Base-by-base conservation (phyloP, 2,329 filamentous ascomycete species). In the Fusarium pseudonygamai region DNA sequence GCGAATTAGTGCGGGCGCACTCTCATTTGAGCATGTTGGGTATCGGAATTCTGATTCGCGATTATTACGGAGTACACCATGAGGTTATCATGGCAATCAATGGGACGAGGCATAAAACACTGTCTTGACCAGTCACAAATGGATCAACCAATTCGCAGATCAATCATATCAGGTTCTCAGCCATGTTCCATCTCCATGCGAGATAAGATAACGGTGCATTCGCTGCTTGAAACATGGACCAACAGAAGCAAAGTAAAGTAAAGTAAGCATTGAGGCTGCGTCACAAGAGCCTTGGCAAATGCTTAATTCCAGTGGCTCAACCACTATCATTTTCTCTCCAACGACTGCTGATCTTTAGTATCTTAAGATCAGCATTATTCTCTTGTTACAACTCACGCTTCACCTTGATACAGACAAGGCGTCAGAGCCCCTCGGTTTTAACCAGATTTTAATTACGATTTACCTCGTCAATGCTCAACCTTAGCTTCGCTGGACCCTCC, bases 381-480 rank as follows among this genome's bases (percentile, higher is more conserved):
- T 22, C 13, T n/a, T 69, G 67, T n/a, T 43, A 69, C 65, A 64
- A 8, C 18, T 59, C 5, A 16, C 50, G 67, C 67, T 58, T 69
- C 65, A 64, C 20, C 13, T 40, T 63, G 42, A 69, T 32, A 63
- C 53, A 13, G 14, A 15, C 30, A 18, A 26, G 49, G 36, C 43
- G 40, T 55, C 56, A 69, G 14, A 15, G 16, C 60, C 50, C 45
- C 42, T 45, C 46, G 56, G n/a, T 14, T 60, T 66, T 46, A 40
- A 42, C 2, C 24, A 32, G 60, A 39, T 30, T 69, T 69, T 69
- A 43, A 69, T 69, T 69, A 37, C 52, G 67, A 69, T 69, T 65
- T 69, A 42, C 65, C 59, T 69, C 65, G 56, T 68, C 57, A 68
- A 68, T 68, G 42, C 64, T 58, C 32, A 40, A 58, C 40, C 14